phyloP scores from a whole-genome alignment of 2,329 filamentous ascomycete species.

The Ceratocystis colombiana region DNA sequence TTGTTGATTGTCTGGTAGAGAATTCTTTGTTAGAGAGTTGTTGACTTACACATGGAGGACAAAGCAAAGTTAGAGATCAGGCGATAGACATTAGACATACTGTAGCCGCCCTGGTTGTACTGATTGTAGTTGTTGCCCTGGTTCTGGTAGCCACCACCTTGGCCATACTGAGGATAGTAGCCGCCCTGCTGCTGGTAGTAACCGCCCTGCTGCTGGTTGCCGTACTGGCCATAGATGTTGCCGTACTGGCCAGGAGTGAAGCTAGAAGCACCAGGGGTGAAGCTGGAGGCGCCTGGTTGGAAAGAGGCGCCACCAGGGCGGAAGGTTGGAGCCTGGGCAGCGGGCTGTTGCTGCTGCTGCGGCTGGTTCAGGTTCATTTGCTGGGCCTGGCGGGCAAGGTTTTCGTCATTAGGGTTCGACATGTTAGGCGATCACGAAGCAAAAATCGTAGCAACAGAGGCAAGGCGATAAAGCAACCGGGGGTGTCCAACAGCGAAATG shows the following conservation, averaged over 20 bases:
- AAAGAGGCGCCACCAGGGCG: slow-evolving; percentile 44
- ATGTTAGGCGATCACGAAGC: slow-evolving; percentile 40
- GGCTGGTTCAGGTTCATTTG: slow-evolving; percentile 68
- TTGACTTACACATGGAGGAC: neutral
- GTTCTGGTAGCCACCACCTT: slow-evolving; percentile 31
- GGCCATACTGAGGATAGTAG: slow-evolving; percentile 31
- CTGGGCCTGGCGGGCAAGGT: slow-evolving; percentile 71
- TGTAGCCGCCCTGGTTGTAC: slow-evolving; percentile 42
- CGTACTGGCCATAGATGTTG: slow-evolving; percentile 50
- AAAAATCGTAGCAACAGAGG: neutral
- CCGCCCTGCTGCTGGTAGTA: slow-evolving; percentile 43
- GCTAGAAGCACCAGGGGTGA: slow-evolving; percentile 59
- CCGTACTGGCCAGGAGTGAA: slow-evolving; percentile 62
- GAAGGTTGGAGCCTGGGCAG: slow-evolving; percentile 39
- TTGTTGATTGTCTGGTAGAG: slow-evolving; percentile 26
- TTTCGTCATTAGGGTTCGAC: slow-evolving; percentile 91
- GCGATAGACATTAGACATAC: slow-evolving; percentile 22
- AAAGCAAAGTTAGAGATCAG: slow-evolving; percentile 12
- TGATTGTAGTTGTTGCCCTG: slow-evolving; percentile 39
- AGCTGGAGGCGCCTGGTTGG: slow-evolving; percentile 56
- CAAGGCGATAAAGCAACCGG: neutral
- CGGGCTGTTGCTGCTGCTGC: slow-evolving; percentile 46
- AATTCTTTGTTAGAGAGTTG: slow-evolving; percentile 5
- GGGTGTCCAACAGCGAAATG: neutral
- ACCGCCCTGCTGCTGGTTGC: slow-evolving; percentile 37